A percentile compares a stretch with the other conserved stretches of the same genome.
Conservation (phyloP, 371 early-diverging fungal species). For the Mortierella sp. region DNA sequence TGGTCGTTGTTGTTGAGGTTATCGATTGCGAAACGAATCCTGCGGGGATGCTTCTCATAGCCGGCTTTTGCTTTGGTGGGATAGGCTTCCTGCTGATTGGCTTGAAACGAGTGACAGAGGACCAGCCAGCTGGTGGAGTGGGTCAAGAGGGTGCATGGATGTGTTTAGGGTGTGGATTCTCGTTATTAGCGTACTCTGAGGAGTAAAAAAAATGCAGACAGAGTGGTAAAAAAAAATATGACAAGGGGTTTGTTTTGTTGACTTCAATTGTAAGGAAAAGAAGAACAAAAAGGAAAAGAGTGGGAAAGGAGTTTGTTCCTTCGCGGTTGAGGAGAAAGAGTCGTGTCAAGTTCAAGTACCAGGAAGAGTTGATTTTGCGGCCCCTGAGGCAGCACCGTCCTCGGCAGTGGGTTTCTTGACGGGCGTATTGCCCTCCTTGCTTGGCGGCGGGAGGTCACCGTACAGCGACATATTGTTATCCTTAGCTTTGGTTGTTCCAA, state of each 20-base stretch:
- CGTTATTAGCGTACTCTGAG: constrained; percentile 18
- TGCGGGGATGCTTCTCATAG: constrained; percentile 30
- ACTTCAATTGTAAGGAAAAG: not conserved
- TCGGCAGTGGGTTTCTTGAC: constrained; percentile 17
- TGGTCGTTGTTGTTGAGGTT: not conserved
- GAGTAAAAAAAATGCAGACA: not conserved
- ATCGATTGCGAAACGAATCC: constrained; percentile 33
- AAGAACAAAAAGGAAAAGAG: not conserved
- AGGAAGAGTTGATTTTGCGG: constrained; percentile 44
- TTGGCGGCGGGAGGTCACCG: constrained; percentile 53
- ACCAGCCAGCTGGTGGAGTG: constrained; percentile 44
- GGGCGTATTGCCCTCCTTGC: constrained; percentile 13
- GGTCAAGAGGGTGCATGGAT: not conserved
- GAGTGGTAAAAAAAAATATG: not conserved
- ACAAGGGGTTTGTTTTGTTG: not conserved
- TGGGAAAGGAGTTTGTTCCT: not conserved
- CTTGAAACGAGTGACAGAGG: constrained; percentile 52
- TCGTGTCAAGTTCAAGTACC: constrained; percentile 36
- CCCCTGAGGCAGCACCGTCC: constrained; percentile 15
- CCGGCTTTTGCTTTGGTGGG: constrained; percentile 37
- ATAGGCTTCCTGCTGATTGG: constrained; percentile 46
- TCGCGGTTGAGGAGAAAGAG: constrained; percentile 2
- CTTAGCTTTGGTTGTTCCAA: not conserved
- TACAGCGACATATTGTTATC: constrained; percentile 43
- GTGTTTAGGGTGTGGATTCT: not conserved